Evolutionary conservation across 1,139 yeast species (phyloP).

Genomic region (Saccharomycopsis hybrid): DNA sequence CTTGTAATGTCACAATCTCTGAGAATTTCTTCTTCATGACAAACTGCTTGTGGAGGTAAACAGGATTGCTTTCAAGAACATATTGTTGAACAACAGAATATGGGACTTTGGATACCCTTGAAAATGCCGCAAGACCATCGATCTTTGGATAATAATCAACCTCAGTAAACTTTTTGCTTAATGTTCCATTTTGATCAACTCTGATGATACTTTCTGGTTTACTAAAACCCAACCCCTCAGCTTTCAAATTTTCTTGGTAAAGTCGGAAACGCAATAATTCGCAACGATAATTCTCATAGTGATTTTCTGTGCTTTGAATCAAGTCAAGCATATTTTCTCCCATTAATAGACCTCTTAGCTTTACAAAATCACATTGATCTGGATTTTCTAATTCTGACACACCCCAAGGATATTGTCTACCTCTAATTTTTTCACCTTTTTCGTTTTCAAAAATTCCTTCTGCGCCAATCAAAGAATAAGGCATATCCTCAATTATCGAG

Average conservation of each 20-base stretch:
- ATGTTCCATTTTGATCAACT: constrained; percentile 24
- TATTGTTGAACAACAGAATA: constrained; percentile 35
- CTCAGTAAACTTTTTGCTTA: constrained; percentile 25
- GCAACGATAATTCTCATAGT: constrained; percentile 49
- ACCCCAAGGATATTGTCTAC: constrained; percentile 73
- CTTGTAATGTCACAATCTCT: constrained; percentile 47
- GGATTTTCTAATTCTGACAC: constrained; percentile 61
- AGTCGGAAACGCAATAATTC: constrained; percentile 38
- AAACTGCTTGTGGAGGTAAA: constrained; percentile 40
- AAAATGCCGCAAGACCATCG: constrained; percentile 32
- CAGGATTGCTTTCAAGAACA: constrained; percentile 41
- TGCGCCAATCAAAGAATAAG: constrained; percentile 59
- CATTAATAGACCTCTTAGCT: constrained; percentile 46
- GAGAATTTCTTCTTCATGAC: constrained; percentile 42
- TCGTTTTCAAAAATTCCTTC: constrained; percentile 29
- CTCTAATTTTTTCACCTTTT: constrained; percentile 42
- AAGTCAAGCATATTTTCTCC: constrained; percentile 53
- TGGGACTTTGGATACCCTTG: constrained; percentile 36
- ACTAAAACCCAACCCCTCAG: constrained; percentile 21
- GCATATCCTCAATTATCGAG: constrained; percentile 36
- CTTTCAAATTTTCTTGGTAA: constrained; percentile 26
- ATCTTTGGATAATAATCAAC: constrained; percentile 26
- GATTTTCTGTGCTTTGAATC: constrained; percentile 47
- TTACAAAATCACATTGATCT: constrained; percentile 56
- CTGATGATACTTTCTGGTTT: constrained; percentile 23